Base-by-base conservation (phyloP, 2,329 filamentous ascomycete species). In the Aureobasidium pullulans region DNA sequence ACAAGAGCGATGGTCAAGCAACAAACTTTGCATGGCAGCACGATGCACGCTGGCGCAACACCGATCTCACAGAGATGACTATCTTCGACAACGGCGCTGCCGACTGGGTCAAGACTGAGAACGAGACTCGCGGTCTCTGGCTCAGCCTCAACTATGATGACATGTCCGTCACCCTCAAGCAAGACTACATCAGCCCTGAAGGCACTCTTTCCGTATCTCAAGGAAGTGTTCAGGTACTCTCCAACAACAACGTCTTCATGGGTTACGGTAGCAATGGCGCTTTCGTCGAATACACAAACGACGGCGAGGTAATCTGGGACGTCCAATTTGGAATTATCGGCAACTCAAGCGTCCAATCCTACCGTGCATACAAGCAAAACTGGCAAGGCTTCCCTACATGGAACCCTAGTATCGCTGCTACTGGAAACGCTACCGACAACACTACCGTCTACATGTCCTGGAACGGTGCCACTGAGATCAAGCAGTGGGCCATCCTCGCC, bases 221-320 rank as follows among this genome's bases (percentile, higher is more conserved):
- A 62, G 78, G 78, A 3, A 77, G 74, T 47, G 77, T 79, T 9
- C 82, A 85, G 62, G 67, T 79, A 1, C 73, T 84, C 0, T 75
- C 77, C 0, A 78, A 78, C 57, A 77, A 77, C 42, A 79, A 83
- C 60, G 76, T 79, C 5, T 66, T 85, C 13, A 75, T 84, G 28
- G 80, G 80, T 58, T 85, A 80, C 77, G 81, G 82, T 3, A 67
- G 72, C 61, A 66, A 69, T 15, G 66, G 66, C 2, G 69, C 72
- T 15, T 68, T 71, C 5, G 73, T 73, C 3, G 75, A 77, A 54
- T 66, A 78, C 64, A 71, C 72, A 0, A 61, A 69, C 1, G 72
- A 77, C n/a, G 81, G 81, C 3, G 68, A 74, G 6, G 66, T 78
- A 6, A 68, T 84, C 15, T 83, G 81, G 69, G 78, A 84, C 60